phyloP scores from a whole-genome alignment of 2,329 filamentous ascomycete genomes.

The Plectosphaerella cucumerina region DNA sequence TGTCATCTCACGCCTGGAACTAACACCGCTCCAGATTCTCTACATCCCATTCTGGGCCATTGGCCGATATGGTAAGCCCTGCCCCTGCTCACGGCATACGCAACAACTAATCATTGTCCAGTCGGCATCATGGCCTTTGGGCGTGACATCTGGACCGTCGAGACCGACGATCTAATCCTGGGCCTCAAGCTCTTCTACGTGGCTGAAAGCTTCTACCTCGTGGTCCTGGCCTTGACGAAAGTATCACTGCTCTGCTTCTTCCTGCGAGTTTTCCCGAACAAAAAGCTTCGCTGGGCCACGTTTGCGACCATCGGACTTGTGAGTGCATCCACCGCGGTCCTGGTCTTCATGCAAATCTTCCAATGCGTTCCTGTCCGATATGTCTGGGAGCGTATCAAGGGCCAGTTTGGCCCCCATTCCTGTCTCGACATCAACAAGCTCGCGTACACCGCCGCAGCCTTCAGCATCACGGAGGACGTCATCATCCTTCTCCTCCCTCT shows the following conservation, averaged over 20 bases:
- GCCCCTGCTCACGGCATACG: neutral
- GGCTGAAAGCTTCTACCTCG: slow-evolving; percentile 27
- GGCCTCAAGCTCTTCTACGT: slow-evolving; percentile 26
- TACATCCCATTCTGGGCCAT: slow-evolving; percentile 25
- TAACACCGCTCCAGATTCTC: slow-evolving; percentile 12
- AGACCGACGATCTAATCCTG: slow-evolving; percentile 17
- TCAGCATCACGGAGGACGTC: slow-evolving; percentile 29
- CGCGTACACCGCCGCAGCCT: slow-evolving; percentile 21
- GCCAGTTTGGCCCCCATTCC: slow-evolving; percentile 14
- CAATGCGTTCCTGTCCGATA: slow-evolving; percentile 27
- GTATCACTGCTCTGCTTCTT: slow-evolving; percentile 26
- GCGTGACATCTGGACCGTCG: slow-evolving; percentile 33
- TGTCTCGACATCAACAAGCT: slow-evolving; percentile 28
- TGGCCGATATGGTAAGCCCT: slow-evolving; percentile 23
- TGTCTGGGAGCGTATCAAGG: slow-evolving; percentile 28
- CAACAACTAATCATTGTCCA: slow-evolving; percentile 8
- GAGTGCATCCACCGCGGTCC: slow-evolving; percentile 15
- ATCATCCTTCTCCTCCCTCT: slow-evolving; percentile 28
- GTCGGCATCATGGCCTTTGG: slow-evolving; percentile 26
- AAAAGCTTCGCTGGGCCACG: slow-evolving; percentile 18
- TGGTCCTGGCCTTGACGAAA: slow-evolving; percentile 22
- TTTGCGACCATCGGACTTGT: slow-evolving; percentile 20
- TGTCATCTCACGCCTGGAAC: neutral
- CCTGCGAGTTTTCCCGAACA: slow-evolving; percentile 24
- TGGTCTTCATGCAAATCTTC: slow-evolving; percentile 27